phyloP scores from a whole-genome alignment of 2,329 filamentous ascomycete genomes.

The Coniochaeta sp. region DNA sequence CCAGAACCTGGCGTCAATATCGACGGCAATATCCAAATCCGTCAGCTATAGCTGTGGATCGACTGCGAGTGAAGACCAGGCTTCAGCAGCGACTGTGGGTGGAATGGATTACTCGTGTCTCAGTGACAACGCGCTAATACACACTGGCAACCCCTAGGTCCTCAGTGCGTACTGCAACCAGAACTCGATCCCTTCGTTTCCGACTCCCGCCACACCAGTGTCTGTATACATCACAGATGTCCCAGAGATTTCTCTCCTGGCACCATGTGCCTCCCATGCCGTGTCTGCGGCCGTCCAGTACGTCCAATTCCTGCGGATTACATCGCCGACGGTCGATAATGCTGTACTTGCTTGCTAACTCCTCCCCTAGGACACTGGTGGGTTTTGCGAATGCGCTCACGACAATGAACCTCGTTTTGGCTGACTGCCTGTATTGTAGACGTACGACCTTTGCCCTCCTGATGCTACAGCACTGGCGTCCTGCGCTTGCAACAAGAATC shows the following conservation, averaged over 20 bases:
- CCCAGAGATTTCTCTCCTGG: slow-evolving; percentile 30
- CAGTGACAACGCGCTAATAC: not conserved
- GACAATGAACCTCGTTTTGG: slow-evolving; percentile 9
- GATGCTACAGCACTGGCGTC: slow-evolving; percentile 29
- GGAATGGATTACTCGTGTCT: not conserved
- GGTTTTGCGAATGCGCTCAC: slow-evolving; percentile 7
- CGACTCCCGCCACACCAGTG: slow-evolving; percentile 34
- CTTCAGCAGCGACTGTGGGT: slow-evolving; percentile 33
- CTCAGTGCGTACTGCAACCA: slow-evolving; percentile 43
- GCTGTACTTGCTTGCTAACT: slow-evolving; percentile 4
- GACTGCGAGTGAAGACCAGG: slow-evolving; percentile 37
- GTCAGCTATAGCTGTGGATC: slow-evolving; percentile 35
- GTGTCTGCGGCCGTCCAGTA: slow-evolving; percentile 30
- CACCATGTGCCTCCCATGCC: slow-evolving; percentile 32
- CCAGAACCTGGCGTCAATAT: slow-evolving; percentile 29
- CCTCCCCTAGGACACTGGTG: not conserved
- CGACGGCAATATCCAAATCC: slow-evolving; percentile 27
- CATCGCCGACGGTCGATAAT: not conserved
- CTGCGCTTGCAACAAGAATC: slow-evolving; percentile 44
- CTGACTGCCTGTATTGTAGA: slow-evolving; percentile 21
- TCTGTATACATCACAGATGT: slow-evolving; percentile 43
- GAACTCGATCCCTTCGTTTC: slow-evolving; percentile 25
- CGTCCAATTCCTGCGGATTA: slow-evolving; percentile 12
- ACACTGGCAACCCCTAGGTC: slow-evolving; percentile 13
- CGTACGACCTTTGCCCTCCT: slow-evolving; percentile 15